Base-by-base conservation (phyloP, 2,329 filamentous ascomycete species). In the Colletotrichum tanaceti region DNA sequence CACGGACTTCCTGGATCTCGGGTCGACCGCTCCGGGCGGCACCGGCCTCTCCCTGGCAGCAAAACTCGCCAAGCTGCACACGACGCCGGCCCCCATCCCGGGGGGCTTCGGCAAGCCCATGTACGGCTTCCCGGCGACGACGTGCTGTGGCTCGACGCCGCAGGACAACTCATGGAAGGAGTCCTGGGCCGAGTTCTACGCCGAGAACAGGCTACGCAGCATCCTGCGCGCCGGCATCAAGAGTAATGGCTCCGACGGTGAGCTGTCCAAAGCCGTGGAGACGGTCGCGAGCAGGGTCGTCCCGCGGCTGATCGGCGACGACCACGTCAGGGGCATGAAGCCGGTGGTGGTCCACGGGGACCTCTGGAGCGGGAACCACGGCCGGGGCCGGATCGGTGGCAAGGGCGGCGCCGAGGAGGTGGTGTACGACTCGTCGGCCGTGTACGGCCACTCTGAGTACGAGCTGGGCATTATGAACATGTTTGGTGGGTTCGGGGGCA, bases 391-490 rank as follows among this genome's bases (percentile, higher is more conserved):
- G 49, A 90, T 97, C 60, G 82, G 75, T 32, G 78, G 78, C 4
- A 73, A 76, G 39, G 83, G 84, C 0, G 84, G 82, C 1, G 80
- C 84, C 0, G 92, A 94, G 72, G 90, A 94, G 72, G 88, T 97
- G 0, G 88, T 97, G 1, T 98, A 90, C 75, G 95, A 98, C 76
- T 89, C 94, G 0, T 91, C 91, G 2, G 87, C 89, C 49, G 92
- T 91, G 71, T 98, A 97, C 75, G 93, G 91, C 1, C 94, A 98
- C 77, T 91, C 86, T 1, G 95, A 98, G 82, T 98, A 91, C 78
- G 95, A 98, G 73, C 82, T 97, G 60, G 95, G 95, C 0, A 97
- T 97, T 72, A 98, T 98, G 94, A 88, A 87, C 59, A 97, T 98
- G 94, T 98, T 98, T 85, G 94, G 94, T 0, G 95, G 95, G 0